These are phyloP conservation scores for Candida ovalis DNA, from an alignment of 805 yeast species.

Conservation along the genomic window DNA sequence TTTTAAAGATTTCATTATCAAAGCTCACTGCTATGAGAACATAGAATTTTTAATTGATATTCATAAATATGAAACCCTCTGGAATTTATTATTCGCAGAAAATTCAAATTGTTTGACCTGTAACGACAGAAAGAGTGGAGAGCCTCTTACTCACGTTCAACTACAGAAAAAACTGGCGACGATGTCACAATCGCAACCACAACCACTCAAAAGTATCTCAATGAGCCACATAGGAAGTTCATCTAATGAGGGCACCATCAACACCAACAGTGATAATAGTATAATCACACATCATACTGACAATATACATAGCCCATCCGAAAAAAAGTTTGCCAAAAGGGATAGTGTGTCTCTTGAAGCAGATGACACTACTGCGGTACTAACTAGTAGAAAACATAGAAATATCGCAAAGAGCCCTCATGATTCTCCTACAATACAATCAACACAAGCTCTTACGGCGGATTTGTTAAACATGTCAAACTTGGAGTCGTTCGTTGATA, in stretches of 20 bases:
- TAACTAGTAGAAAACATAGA: not conserved
- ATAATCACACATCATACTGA: not conserved
- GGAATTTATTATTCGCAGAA: conserved; percentile 10
- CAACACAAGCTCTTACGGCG: not conserved
- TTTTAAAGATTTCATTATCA: conserved; percentile 11
- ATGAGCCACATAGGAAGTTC: not conserved
- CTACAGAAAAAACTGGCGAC: not conserved
- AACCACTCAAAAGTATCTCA: not conserved
- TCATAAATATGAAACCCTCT: conserved; percentile 16
- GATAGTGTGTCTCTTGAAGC: conserved; percentile 3
- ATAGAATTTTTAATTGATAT: conserved; percentile 18
- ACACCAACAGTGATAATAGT: not conserved
- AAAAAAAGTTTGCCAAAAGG: not conserved
- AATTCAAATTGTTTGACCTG: conserved; percentile 9
- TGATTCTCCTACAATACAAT: not conserved
- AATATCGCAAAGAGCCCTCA: not conserved
- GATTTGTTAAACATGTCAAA: conserved; percentile 1
- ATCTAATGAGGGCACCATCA: not conserved
- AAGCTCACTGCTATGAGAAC: conserved; percentile 21
- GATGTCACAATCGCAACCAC: not conserved
- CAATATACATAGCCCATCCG: not conserved
- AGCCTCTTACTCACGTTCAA: not conserved
- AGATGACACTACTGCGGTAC: not conserved
- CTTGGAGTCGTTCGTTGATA: conserved; percentile 7
- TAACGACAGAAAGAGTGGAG: not conserved